phyloP scores from a whole-genome alignment of 1,139 yeast genomes.

The Nakaseomyces glabratus region DNA sequence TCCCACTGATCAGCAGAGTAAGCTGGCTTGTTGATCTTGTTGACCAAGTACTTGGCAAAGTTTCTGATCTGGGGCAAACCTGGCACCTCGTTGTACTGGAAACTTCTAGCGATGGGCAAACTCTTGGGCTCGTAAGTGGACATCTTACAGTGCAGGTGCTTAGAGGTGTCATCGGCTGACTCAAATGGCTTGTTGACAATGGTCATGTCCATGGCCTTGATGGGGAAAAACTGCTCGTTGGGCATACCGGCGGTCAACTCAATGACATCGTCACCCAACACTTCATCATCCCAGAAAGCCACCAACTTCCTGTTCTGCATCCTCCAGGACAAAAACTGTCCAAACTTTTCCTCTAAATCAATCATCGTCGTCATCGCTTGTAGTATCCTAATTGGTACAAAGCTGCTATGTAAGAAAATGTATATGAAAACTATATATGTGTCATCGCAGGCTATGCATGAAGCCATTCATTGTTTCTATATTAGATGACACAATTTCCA shows the following conservation, averaged over 20 bases:
- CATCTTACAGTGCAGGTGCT: constrained; percentile 7
- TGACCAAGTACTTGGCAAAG: constrained; percentile 38
- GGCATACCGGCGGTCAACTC: constrained; percentile 50
- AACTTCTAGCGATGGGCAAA: constrained; percentile 38
- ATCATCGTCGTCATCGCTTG: constrained; percentile 3
- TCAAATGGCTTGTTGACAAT: constrained; percentile 32
- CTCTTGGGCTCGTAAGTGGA: constrained; percentile 20
- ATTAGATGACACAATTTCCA: neutral
- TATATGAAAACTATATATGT: neutral
- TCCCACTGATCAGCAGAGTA: constrained; percentile 39
- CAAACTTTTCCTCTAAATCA: constrained; percentile 14
- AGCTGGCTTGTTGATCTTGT: constrained; percentile 40
- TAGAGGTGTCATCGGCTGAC: constrained; percentile 6
- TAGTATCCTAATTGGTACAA: neutral
- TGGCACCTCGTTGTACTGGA: constrained; percentile 40
- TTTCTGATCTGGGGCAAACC: constrained; percentile 39
- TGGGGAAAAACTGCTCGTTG: constrained; percentile 50
- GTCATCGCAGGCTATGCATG: neutral
- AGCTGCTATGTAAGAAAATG: neutral
- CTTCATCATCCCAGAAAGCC: constrained; percentile 23
- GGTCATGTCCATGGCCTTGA: constrained; percentile 42
- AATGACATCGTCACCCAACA: constrained; percentile 40
- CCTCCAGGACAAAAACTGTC: constrained; percentile 18
- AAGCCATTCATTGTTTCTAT: neutral
- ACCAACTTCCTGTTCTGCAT: constrained; percentile 15